These are phyloP conservation scores for Pythium volutum DNA, from an alignment of 352 stramenopile species.

Conservation along the genomic window DNA sequence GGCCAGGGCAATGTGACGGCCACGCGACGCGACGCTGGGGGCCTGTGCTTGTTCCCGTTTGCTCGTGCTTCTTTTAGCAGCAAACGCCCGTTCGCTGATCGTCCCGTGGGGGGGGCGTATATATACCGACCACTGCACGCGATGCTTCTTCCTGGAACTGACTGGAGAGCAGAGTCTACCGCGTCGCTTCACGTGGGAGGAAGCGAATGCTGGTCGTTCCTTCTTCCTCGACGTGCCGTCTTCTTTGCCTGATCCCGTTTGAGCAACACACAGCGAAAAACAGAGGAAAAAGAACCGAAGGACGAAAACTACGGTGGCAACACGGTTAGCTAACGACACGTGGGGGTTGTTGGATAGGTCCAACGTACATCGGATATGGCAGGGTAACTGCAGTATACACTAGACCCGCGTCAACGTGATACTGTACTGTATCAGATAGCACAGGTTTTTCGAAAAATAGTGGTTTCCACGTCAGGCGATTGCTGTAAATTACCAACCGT, in stretches of 20 bases:
- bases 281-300: slow-evolving; percentile 2
- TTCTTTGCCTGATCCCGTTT: slow-evolving; percentile 13
- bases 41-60: not conserved
- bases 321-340: not conserved
- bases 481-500: slow-evolving; percentile 16
- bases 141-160: not conserved
- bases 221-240: slow-evolving; percentile 1
- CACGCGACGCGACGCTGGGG: not conserved
- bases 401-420: not conserved
- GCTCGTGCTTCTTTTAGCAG: not conserved
- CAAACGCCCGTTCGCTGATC: not conserved
- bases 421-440: not conserved
- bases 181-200: not conserved
- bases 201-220: not conserved
- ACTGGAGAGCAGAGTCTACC: too few relatives aligned
- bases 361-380: too few relatives aligned
- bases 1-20: not conserved
- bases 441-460: slow-evolving; percentile 18
- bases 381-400: not conserved
- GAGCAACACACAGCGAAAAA: not conserved
- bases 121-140: not conserved
- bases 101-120: not conserved
- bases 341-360: too few relatives aligned
- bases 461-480: not conserved
- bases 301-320: not conserved